A percentile compares a stretch with the other conserved stretches of the same genome.
These are phyloP conservation scores for Aegilops bicornis DNA, from an alignment of 176 grass and related monocot species.

Conservation along the genomic window DNA sequence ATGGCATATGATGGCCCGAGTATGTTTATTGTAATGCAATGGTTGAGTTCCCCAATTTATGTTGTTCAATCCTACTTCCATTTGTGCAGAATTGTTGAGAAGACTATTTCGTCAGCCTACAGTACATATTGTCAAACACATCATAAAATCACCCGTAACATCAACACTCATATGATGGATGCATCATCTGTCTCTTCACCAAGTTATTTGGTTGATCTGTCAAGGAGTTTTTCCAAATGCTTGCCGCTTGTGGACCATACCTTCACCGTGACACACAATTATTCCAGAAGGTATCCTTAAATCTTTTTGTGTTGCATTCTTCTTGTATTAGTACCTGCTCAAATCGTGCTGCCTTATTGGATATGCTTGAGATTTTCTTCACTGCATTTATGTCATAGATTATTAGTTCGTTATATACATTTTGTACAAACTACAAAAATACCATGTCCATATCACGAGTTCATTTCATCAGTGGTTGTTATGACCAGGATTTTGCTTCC, in stretches of 20 bases:
- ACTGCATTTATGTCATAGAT: neutral
- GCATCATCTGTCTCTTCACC: slow-evolving; percentile 33
- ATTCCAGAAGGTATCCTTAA: slow-evolving; percentile 77
- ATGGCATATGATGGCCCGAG: slow-evolving; percentile 2
- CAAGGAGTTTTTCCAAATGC: slow-evolving; percentile 94
- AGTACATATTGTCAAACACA: slow-evolving; percentile 44
- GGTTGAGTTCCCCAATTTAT: slow-evolving; percentile 16
- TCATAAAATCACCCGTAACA: slow-evolving; percentile 41
- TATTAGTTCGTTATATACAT: slow-evolving; percentile 3
- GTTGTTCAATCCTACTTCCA: slow-evolving; percentile 25
- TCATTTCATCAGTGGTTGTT: slow-evolving; percentile 22
- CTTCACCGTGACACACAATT: slow-evolving; percentile 82
- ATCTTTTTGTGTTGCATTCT: slow-evolving; percentile 13
- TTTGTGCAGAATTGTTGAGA: slow-evolving; percentile 76
- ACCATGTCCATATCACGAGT: neutral
- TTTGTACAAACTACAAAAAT: slow-evolving; percentile 14
- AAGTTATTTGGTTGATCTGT: slow-evolving; percentile 49
- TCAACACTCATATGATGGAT: slow-evolving; percentile 38
- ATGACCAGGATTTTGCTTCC: neutral
- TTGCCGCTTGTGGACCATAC: slow-evolving; percentile 69
- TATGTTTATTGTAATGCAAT: slow-evolving; percentile 24
- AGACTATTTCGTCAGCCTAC: slow-evolving; percentile 67
- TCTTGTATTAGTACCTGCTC: neutral
- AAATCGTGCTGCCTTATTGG: neutral
- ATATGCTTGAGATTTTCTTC: slow-evolving; percentile 1